Conservation (phyloP, 805 yeast genomes). For the Ogataea methanolica region DNA sequence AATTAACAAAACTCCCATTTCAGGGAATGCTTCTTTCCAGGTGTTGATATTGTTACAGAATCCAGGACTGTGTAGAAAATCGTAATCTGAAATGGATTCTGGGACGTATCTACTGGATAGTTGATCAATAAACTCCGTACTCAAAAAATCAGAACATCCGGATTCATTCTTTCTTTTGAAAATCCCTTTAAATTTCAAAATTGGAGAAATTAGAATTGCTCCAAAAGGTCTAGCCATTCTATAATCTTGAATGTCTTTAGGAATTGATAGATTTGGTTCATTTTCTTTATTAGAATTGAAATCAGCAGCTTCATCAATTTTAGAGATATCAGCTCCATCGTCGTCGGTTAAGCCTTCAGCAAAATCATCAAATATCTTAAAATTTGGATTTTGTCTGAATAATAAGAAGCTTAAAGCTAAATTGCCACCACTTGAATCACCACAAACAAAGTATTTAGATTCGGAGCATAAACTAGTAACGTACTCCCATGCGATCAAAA, state of each 20-base stretch:
- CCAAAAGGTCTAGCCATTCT: slow-evolving; percentile 20
- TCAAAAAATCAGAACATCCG: slow-evolving; percentile 15
- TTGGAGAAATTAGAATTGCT: slow-evolving; percentile 25
- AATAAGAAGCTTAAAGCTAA: slow-evolving; percentile 33
- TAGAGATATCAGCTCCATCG: too few relatives aligned
- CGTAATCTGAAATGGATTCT: slow-evolving; percentile 10
- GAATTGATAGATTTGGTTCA: too few relatives aligned
- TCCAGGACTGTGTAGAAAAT: slow-evolving; percentile 31
- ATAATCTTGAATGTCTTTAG: slow-evolving; percentile 2
- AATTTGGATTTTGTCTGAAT: slow-evolving; percentile 32
- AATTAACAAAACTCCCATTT: slow-evolving; percentile 34
- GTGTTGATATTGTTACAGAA: slow-evolving; percentile 24
- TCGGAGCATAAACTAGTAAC: slow-evolving; percentile 18
- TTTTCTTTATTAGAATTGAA: too few relatives aligned
- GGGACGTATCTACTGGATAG: slow-evolving; percentile 13
- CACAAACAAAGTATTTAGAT: slow-evolving; percentile 33
- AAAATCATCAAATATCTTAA: slow-evolving; percentile 9
- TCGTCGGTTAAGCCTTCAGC: background rate
- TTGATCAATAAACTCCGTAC: slow-evolving; percentile 11
- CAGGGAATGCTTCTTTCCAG: slow-evolving; percentile 41
- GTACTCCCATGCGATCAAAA: slow-evolving; percentile 30
- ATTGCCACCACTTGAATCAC: slow-evolving; percentile 50
- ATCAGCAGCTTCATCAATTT: too few relatives aligned
- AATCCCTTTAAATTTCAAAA: slow-evolving; percentile 16
- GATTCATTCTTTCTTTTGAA: slow-evolving; percentile 8